Evolutionary conservation across 2,329 filamentous ascomycete species (phyloP).

Genomic region (Fusarium tanahbumbuense): DNA sequence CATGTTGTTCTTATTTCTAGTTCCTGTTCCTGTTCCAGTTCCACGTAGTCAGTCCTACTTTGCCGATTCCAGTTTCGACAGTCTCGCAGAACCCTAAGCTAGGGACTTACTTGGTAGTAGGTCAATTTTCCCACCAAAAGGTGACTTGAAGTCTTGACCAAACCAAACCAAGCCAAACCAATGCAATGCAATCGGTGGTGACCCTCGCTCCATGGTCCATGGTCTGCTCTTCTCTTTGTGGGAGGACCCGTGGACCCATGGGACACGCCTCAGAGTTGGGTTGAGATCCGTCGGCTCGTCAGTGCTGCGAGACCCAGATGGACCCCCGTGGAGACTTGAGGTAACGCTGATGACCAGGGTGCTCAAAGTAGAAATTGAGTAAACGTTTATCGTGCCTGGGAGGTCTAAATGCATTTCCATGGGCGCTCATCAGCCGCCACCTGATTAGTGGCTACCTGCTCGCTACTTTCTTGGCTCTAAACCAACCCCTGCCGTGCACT

Average conservation of each 20-base stretch:
- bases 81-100: conserved; percentile 15
- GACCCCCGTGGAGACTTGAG: conserved; percentile 52
- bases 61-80: not conserved
- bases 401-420: not conserved
- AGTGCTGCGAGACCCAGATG: conserved; percentile 55
- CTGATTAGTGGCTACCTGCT: conserved; percentile 43
- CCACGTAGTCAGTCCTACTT: not conserved
- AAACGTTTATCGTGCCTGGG: conserved; percentile 20
- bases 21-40: not conserved
- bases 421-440: conserved; percentile 12
- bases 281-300: conserved; percentile 54
- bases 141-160: conserved; percentile 13
- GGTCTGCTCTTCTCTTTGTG: conserved; percentile 40
- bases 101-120: not conserved
- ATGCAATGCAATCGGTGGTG: conserved; percentile 24
- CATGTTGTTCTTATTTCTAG: conserved; percentile 2
- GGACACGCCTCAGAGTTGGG: conserved; percentile 52
- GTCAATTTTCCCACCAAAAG: conserved; percentile 23
- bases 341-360: conserved; percentile 50
- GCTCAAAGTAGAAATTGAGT: conserved; percentile 51
- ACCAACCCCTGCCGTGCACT: conserved; percentile 51
- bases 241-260: conserved; percentile 47
- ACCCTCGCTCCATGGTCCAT: conserved; percentile 15
- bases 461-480: conserved; percentile 46
- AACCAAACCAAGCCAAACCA: conserved; percentile 2